Evolutionary conservation across 805 yeast species (phyloP).

Genomic region (Yamadazyma sp.): DNA sequence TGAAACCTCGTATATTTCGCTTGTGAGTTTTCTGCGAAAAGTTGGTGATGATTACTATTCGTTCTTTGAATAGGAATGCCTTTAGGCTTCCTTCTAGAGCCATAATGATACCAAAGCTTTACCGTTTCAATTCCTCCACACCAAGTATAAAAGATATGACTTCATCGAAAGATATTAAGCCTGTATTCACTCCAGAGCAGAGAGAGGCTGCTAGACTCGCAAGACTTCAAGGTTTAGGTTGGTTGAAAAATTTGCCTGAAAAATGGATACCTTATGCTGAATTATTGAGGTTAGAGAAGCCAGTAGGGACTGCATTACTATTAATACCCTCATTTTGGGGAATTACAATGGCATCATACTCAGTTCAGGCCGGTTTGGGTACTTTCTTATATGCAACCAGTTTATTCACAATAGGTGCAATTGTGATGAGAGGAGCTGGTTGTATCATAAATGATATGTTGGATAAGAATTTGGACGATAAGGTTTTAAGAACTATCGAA

Average conservation of each 20-base stretch:
- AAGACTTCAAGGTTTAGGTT: conserved; percentile 42
- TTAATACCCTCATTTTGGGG: conserved; percentile 91
- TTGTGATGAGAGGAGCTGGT: conserved; percentile 96
- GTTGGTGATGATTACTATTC: no score
- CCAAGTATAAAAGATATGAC: neutral
- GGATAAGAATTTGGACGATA: conserved; percentile 77
- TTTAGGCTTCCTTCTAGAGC: neutral
- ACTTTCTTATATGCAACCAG: conserved; percentile 60
- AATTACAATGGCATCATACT: conserved; percentile 81
- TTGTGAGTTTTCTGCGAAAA: neutral
- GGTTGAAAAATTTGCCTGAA: conserved; percentile 63
- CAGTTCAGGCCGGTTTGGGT: conserved; percentile 63
- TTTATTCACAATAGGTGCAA: conserved; percentile 78
- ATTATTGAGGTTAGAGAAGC: conserved; percentile 86
- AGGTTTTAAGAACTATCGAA: conserved; percentile 84
- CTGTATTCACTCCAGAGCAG: conserved; percentile 37
- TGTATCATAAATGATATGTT: conserved; percentile 91
- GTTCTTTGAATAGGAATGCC: neutral
- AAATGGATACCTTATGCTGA: conserved; percentile 87
- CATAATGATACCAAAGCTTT: neutral
- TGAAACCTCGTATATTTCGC: no score
- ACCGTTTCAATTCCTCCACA: neutral
- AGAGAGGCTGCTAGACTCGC: conserved; percentile 49
- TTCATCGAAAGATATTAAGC: no score
- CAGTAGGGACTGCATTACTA: conserved; percentile 89